Evolutionary conservation across 208 protist species (phyloP).

Genomic region (Paratrypanosoma confusum): DNA sequence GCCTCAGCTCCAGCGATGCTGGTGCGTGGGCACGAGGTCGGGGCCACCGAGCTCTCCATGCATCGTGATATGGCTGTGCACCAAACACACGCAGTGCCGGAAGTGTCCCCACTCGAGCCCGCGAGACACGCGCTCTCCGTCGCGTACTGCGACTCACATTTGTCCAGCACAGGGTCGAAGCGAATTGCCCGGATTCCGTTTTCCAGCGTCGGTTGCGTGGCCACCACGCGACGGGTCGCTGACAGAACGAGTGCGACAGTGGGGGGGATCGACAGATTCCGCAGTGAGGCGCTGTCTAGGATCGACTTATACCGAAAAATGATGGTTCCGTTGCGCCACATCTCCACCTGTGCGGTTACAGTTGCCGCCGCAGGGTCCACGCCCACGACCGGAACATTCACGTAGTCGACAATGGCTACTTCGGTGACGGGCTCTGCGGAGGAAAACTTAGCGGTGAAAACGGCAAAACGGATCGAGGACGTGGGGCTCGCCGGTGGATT

Average conservation of each 20-base stretch:
- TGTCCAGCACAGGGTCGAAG: slow-evolving; percentile 1
- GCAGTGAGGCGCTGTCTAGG: neutral
- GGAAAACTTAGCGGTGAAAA: no score
- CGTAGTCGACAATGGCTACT: slow-evolving; percentile 12
- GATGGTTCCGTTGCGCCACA: slow-evolving; percentile 27
- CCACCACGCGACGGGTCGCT: slow-evolving; percentile 1
- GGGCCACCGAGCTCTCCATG: slow-evolving; percentile 1
- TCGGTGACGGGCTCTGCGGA: neutral
- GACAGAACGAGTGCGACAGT: slow-evolving; percentile 11
- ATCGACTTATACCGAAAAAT: slow-evolving; percentile 36
- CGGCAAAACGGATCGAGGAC: no score
- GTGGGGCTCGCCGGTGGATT: slow-evolving; percentile 8
- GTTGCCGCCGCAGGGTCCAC: neutral
- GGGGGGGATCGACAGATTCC: neutral
- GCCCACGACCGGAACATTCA: neutral
- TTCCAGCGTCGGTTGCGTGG: neutral
- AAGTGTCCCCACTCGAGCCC: neutral
- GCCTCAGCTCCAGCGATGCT: neutral
- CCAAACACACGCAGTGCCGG: neutral
- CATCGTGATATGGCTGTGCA: neutral
- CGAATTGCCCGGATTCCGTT: slow-evolving; percentile 3
- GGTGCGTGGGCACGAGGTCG: neutral
- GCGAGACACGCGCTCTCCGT: neutral
- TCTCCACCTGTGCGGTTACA: slow-evolving; percentile 37
- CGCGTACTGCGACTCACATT: no score